phyloP scores from a whole-genome alignment of 108 stramenopile species.

The Aurantiochytrium sp. region DNA sequence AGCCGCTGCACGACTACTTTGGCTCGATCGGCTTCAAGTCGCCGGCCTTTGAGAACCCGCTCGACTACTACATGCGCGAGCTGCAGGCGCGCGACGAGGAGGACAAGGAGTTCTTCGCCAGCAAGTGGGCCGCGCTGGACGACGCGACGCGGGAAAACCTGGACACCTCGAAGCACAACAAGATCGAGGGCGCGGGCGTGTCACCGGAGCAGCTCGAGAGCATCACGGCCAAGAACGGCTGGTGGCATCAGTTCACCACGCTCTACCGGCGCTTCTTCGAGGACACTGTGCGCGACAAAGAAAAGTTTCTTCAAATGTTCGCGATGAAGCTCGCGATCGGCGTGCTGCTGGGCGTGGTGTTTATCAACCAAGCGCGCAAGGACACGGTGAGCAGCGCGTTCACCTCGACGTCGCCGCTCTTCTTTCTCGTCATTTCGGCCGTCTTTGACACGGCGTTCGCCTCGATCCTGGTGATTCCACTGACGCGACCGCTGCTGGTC shows the following conservation, averaged over 20 bases:
- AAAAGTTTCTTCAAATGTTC: neutral
- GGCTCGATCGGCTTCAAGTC: slow-evolving; percentile 51
- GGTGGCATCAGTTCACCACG: neutral
- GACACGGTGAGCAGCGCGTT: neutral
- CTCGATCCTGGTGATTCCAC: neutral
- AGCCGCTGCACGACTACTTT: slow-evolving; percentile 58
- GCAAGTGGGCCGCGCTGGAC: neutral
- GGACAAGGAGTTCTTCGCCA: neutral
- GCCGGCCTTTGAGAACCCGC: slow-evolving; percentile 15
- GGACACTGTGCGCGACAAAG: neutral
- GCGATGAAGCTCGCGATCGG: neutral
- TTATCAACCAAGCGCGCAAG: slow-evolving; percentile 15
- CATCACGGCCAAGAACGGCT: neutral
- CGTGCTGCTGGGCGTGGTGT: neutral
- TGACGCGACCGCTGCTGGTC: neutral
- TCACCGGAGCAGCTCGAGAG: neutral
- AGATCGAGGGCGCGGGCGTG: neutral
- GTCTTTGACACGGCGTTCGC: neutral
- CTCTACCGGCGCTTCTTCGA: neutral
- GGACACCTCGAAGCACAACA: neutral
- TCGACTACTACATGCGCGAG: slow-evolving; percentile 18
- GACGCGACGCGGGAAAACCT: neutral
- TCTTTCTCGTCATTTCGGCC: neutral
- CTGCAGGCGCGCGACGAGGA: neutral
- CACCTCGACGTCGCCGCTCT: neutral